phyloP scores from a whole-genome alignment of 768 basidiomycete genomes.

The Cystobasidium onofrii region DNA sequence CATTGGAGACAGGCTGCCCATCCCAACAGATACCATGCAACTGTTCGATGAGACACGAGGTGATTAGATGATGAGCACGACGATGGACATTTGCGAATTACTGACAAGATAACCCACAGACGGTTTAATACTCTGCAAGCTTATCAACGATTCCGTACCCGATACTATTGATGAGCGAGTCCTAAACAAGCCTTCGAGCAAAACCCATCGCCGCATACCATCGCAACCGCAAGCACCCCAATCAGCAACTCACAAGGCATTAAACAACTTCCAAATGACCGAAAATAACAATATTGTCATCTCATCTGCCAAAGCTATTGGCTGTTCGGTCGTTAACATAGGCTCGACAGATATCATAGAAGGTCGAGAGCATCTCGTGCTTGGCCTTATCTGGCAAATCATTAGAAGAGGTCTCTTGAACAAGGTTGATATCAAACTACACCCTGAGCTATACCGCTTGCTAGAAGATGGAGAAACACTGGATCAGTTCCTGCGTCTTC shows the following conservation, averaged over 20 bases:
- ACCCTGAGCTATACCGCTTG: constrained; percentile 90
- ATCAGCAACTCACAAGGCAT: constrained; percentile 41
- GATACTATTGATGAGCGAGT: constrained; percentile 99
- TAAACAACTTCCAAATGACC: constrained; percentile 98
- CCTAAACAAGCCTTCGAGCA: constrained; percentile 74
- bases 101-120: constrained; percentile 50
- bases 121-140: constrained; percentile 91
- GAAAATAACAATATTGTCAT: constrained; percentile 99
- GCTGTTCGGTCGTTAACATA: constrained; percentile 97
- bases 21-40: constrained; percentile 95
- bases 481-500: constrained; percentile 83
- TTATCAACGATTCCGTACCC: constrained; percentile 98
- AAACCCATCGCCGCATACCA: constrained; percentile 46
- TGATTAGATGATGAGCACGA: constrained; percentile 35
- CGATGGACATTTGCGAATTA: too few species aligned
- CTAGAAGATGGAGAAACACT: constrained; percentile 96
- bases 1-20: constrained; percentile 70
- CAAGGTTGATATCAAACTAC: constrained; percentile 95
- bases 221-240: constrained; percentile 35
- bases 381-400: constrained; percentile 98
- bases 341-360: constrained; percentile 86
- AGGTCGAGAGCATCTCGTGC: constrained; percentile 88
- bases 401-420: constrained; percentile 85
- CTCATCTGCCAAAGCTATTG: constrained; percentile 93
- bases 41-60: constrained; percentile 87